Evolutionary conservation across 331 rosid genomes (phyloP).

Genomic region (Rhamnella rubrinervis): DNA sequence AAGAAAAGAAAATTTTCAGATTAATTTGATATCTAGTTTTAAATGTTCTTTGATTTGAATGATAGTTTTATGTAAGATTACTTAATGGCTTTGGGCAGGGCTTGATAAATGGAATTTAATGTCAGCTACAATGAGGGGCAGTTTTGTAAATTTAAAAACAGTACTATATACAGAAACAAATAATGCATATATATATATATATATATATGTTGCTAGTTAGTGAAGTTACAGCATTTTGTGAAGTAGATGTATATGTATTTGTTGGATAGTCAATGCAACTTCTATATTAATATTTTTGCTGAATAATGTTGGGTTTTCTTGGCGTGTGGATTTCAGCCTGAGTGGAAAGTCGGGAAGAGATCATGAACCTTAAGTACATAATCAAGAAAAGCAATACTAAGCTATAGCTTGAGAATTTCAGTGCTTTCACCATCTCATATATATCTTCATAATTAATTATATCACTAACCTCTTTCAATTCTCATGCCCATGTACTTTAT

Average conservation of each 20-base stretch:
- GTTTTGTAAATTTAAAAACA: background rate
- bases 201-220: conserved; percentile 18
- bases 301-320: conserved; percentile 32
- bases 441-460: background rate
- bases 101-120: background rate
- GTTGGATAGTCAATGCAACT: conserved; percentile 43
- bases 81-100: too few species aligned
- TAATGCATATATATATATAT: too few species aligned
- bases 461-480: too few species aligned
- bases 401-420: conserved; percentile 3
- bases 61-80: too few species aligned
- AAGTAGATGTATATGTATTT: conserved; percentile 30
- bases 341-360: conserved; percentile 1
- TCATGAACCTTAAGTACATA: background rate
- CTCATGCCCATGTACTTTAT: background rate
- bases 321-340: conserved; percentile 37
- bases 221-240: conserved; percentile 28
- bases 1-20: too few species aligned
- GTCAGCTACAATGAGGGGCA: background rate
- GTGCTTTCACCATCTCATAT: background rate
- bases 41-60: too few species aligned
- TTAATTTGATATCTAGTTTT: too few species aligned
- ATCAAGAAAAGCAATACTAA: background rate
- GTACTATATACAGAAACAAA: background rate
- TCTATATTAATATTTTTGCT: conserved; percentile 11